Evolutionary conservation across 2,329 filamentous ascomycete genomes (phyloP).

Genomic region (Pyrenophora tritici-repentis): DNA sequence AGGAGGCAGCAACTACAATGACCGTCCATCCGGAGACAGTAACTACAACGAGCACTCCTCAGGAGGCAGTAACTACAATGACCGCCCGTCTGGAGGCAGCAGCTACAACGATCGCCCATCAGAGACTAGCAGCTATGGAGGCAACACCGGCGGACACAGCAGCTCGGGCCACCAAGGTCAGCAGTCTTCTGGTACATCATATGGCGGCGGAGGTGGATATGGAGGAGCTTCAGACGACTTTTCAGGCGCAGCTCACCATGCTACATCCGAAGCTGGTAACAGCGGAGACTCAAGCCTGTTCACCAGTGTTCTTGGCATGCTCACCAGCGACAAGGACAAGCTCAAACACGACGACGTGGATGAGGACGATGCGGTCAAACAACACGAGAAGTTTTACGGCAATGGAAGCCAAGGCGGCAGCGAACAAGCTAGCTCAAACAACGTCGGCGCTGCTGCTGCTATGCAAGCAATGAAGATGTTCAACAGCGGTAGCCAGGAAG

Average conservation of each 20-base stretch:
- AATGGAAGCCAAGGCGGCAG: constrained; percentile 50
- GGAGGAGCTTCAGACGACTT: constrained; percentile 56
- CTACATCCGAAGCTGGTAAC: constrained; percentile 58
- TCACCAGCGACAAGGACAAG: constrained; percentile 59
- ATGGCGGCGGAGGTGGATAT: constrained; percentile 47
- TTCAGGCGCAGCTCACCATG: constrained; percentile 60
- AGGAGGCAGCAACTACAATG: constrained; percentile 24
- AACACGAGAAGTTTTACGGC: constrained; percentile 77
- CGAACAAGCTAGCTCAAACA: constrained; percentile 52
- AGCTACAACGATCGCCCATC: constrained; percentile 15
- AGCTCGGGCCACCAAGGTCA: constrained; percentile 34
- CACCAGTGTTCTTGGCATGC: constrained; percentile 59
- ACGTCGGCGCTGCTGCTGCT: constrained; percentile 67
- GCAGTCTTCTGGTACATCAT: constrained; percentile 50
- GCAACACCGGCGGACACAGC: constrained; percentile 24
- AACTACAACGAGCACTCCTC: constrained; percentile 3
- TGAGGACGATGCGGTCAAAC: constrained; percentile 69
- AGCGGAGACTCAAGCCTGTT: constrained; percentile 60
- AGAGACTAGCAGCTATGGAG: constrained; percentile 19
- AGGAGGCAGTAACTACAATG: constrained; percentile 15
- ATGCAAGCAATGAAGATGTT: constrained; percentile 85
- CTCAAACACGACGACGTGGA: constrained; percentile 61
- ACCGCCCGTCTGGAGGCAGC: constrained; percentile 25
- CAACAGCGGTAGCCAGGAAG: constrained; percentile 56
- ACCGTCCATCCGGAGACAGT: constrained; percentile 25